Conservation (phyloP, 306 rosid species). For the Comarum palustre region DNA sequence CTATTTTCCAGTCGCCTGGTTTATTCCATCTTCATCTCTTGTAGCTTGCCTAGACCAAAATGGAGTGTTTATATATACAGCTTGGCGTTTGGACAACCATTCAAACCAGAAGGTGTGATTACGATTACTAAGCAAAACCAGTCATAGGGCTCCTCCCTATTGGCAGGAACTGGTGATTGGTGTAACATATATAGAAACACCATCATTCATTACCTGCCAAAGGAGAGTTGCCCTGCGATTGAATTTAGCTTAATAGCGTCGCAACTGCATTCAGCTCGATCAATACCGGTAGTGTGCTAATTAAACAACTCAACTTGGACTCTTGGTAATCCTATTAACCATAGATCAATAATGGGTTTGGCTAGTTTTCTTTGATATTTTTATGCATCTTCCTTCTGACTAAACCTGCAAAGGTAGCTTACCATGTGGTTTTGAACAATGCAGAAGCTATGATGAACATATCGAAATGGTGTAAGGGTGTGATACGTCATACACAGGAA, state of each 20-base stretch:
- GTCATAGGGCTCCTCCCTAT: conserved; percentile 56
- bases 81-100: background rate
- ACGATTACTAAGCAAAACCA: conserved; percentile 40
- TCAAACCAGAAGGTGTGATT: background rate
- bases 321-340: no score
- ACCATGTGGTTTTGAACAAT: background rate
- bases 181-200: background rate
- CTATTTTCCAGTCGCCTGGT: conserved; percentile 26
- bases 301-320: no score
- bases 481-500: no score
- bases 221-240: conserved; percentile 63
- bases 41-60: background rate
- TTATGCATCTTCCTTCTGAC: background rate
- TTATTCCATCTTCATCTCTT: conserved; percentile 34
- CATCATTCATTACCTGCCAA: conserved; percentile 35
- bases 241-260: conserved; percentile 36
- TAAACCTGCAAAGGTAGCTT: background rate
- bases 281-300: background rate
- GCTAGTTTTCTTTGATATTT: background rate
- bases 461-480: background rate
- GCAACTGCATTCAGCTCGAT: background rate
- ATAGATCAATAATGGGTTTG: background rate
- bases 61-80: conserved; percentile 32
- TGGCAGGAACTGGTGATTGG: conserved; percentile 42
- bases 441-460: background rate